Evolutionary conservation across 1,139 yeast species (phyloP), one percentile per base, ranked within the genome.

Genomic region (Geotrichum armillariae): DNA sequence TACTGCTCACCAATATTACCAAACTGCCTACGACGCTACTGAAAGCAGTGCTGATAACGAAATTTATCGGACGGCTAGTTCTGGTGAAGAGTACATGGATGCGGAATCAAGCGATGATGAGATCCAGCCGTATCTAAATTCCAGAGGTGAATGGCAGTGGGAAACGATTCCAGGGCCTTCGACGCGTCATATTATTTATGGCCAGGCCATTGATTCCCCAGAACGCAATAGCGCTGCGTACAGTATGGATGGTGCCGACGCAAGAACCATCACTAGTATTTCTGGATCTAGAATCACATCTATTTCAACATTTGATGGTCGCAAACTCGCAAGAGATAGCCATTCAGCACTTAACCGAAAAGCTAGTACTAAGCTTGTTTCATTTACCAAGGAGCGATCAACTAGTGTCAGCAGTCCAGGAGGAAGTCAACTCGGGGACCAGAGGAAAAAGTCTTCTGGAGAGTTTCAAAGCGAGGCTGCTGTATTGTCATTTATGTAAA

Each of bases 121-220:
- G 48, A 59, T 68, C 47, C 59, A 67, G 34, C 66, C 69, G 5
- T 65, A 61, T 52, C 53, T 67, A 12, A 66, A 66, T 50, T 63
- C 65, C 14, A 58, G 58, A 12, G 71, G 71, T 36, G 66, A 65
- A 46, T 57, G 67, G 42, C 62, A 61, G 8, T 67, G 69, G 70
- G 58, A 59, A 32, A 58, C 58, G 39, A 58, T 59, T 3, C 52
- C 54, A 17, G 57, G 48, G 23, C 50, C 47, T 21, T 29, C 48
- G 12, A 11, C 40, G 14, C 32, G 37, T 12, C 34, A 39, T 6
- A 33, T 46, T 1, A 35, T 46, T 12, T 48, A 37, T 29, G 54
- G 51, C 8, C 56, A 46, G n/a, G 51, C 52, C 20, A 23, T 49
- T 27, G 47, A 42, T 18, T 23, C 46, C n/a, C 36, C 38, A 8